These are phyloP conservation scores for Euphorbia lathyris DNA, from an alignment of 345 rosid species.

Conservation along the genomic window DNA sequence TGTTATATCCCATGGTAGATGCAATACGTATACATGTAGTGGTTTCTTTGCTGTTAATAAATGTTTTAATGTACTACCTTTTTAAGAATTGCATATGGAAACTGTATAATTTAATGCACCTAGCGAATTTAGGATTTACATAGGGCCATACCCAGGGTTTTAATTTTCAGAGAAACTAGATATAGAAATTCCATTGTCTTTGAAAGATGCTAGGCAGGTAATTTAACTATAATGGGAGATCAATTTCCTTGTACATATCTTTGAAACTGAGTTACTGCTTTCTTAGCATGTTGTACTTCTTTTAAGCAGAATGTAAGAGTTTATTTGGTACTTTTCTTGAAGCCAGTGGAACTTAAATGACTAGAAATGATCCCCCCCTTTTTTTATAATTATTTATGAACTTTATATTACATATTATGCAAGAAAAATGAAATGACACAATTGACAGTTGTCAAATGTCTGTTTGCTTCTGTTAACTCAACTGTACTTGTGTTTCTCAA, in stretches of 20 bases:
- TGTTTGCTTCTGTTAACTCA: neutral
- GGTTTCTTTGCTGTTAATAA: neutral
- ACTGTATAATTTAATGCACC: neutral
- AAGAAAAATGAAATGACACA: neutral
- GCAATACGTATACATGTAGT: neutral
- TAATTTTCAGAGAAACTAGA: neutral
- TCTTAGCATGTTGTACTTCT: neutral
- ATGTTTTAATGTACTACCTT: neutral
- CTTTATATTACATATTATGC: neutral
- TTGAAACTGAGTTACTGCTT: neutral
- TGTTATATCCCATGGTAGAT: neutral
- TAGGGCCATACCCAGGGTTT: neutral
- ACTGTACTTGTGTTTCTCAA: neutral
- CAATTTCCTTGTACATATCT: neutral
- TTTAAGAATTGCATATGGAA: neutral
- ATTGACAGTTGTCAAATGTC: neutral
- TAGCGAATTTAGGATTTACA: neutral
- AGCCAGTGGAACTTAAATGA: neutral
- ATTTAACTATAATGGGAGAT: neutral
- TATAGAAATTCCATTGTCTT: neutral
- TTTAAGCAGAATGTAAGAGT: neutral
- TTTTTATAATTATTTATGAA: neutral
- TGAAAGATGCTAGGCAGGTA: neutral
- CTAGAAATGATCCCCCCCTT: neutral
- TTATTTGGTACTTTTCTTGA: neutral